Conservation (phyloP, 495 filamentous ascomycete species). For the Xylona heveae region DNA sequence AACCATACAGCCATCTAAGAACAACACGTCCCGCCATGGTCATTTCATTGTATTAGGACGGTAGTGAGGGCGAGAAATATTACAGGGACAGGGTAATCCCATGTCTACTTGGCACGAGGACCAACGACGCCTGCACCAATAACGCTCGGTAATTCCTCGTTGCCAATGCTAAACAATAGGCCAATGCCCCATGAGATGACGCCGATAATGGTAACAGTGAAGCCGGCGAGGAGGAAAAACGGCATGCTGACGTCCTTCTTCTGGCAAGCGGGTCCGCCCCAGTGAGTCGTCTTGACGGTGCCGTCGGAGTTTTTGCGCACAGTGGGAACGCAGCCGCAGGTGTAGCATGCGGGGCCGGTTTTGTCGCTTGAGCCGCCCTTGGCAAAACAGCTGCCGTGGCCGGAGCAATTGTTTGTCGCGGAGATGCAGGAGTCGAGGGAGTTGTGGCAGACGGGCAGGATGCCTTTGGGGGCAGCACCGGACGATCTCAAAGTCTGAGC, state of each 20-base stretch:
- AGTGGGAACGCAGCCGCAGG: constrained; percentile 44
- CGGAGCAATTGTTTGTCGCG: constrained; percentile 49
- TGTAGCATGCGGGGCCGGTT: constrained; percentile 35
- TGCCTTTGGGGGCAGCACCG: constrained; percentile 5
- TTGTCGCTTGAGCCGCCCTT: constrained; percentile 22
- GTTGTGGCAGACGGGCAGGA: constrained; percentile 38
- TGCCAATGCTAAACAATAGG: constrained; percentile 57
- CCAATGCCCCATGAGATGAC: constrained; percentile 44
- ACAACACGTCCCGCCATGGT: no score
- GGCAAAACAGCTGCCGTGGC: constrained; percentile 48
- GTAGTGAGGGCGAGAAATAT: no score
- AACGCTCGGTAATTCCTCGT: constrained; percentile 62
- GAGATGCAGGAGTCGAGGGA: constrained; percentile 35
- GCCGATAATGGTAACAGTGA: constrained; percentile 40
- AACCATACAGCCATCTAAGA: no score
- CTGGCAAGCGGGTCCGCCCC: constrained; percentile 74
- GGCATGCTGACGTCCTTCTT: constrained; percentile 75
- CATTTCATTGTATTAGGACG: no score
- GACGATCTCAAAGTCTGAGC: neutral
- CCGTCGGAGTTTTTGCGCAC: constrained; percentile 23
- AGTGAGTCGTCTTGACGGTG: constrained; percentile 30
- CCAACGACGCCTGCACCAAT: constrained; percentile 66
- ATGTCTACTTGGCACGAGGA: constrained; percentile 24
- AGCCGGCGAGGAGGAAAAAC: constrained; percentile 65
- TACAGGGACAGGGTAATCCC: no score